A percentile compares a stretch with the other conserved stretches of the same genome.
These are phyloP conservation scores for Dactylellina sp. DNA, from an alignment of 2,329 filamentous ascomycete species.

Conservation along the genomic window DNA sequence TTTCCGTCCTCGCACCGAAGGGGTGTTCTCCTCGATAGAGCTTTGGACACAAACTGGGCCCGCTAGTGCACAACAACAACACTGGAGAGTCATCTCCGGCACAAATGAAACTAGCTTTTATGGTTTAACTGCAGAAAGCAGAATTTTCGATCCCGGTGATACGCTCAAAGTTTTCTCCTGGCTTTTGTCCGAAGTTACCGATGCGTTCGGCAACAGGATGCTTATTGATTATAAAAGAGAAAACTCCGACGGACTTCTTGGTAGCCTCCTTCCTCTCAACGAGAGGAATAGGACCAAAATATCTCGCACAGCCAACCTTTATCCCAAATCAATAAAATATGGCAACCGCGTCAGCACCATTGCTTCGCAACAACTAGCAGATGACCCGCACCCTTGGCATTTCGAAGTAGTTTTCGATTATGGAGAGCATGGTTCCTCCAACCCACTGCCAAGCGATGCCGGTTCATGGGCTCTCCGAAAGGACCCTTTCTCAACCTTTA, in stretches of 20 bases:
- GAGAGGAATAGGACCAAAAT: not conserved
- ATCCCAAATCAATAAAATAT: slow-evolving; percentile 58
- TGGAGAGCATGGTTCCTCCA: slow-evolving; percentile 61
- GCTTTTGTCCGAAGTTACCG: no score
- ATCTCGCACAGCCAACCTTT: slow-evolving; percentile 2
- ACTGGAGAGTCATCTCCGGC: slow-evolving; percentile 57
- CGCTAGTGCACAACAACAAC: no score
- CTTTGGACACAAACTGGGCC: no score
- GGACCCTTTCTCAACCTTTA: slow-evolving; percentile 62
- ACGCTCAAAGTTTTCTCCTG: no score
- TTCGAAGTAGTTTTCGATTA: slow-evolving; percentile 63
- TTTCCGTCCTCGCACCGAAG: no score
- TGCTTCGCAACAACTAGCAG: not conserved
- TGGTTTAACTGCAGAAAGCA: slow-evolving; percentile 29
- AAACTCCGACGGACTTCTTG: no score
- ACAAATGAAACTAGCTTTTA: slow-evolving; percentile 57
- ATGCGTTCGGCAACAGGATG: no score
- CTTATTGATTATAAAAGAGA: no score
- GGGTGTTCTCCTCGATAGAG: no score
- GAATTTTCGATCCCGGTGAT: not conserved
- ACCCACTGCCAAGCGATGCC: slow-evolving; percentile 53
- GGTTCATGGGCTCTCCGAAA: slow-evolving; percentile 58
- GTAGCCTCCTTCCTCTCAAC: no score
- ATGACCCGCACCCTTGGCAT: no score
- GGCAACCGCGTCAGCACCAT: slow-evolving; percentile 49